Evolutionary conservation across 2,329 filamentous ascomycete genomes (phyloP), one percentile per base, ranked within the genome.

Genomic region (Parasarocladium wereldwijsianum): DNA sequence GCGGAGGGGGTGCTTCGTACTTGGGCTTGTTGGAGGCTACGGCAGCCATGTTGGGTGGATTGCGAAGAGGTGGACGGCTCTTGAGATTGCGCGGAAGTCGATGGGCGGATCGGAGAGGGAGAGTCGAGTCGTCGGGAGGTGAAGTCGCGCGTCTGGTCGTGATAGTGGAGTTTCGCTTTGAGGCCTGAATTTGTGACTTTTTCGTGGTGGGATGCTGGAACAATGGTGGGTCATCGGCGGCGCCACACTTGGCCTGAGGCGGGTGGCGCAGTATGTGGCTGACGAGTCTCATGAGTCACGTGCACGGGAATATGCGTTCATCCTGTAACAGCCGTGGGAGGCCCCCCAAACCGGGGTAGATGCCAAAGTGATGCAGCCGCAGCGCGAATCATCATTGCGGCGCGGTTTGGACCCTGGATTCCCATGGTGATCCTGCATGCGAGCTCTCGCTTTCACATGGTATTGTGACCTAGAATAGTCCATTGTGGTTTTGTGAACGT

Each of bases 11-110:
- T n/a, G n/a, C n/a, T n/a, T n/a, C 53, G 52, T 37, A 57, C 53
- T 51, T 57, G 47, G 53, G 46, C 52, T 56, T 55, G 36, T 50
- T 52, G 26, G 46, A 47, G 38, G 46, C 51, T 34, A 48, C 45
- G 37, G 51, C 44, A 46, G 53, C 53, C 53, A 57, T 57, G 44
- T 42, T 55, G 43, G 17, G 28, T 33, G 17, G 22, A 29, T 19
- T 34, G n/a, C n/a, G 32, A 32, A 20, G 14, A 5, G 22, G 11
- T 34, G 13, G 22, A 14, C 6, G 19, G 19, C 17, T 8, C 14
- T 19, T n/a, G n/a, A 12, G 23, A 13, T 14, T 4, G 17, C 16
- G 23, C 11, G 13, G 18, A 19, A 17, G 5, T 20, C 17, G 17
- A 6, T 12, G 14, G 32, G 12, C 16, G 32, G n/a, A 16, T 20